phyloP scores from a whole-genome alignment of 2,329 filamentous ascomycete genomes.

The Epichloe hybrida region DNA sequence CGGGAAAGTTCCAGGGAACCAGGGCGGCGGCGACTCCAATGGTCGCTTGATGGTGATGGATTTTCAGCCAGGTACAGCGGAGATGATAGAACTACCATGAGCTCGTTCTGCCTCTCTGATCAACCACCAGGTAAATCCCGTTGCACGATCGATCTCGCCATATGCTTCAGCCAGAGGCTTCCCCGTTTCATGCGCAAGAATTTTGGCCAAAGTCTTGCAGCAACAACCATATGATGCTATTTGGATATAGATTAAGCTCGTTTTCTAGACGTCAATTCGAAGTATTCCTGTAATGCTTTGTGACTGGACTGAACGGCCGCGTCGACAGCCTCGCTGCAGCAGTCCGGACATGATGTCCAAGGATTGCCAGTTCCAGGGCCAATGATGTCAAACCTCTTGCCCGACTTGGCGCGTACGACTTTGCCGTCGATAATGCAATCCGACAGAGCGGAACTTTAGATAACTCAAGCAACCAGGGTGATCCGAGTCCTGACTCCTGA shows the following conservation, averaged over 20 bases:
- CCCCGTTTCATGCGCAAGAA: neutral
- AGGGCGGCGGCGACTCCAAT: slow-evolving; percentile 22
- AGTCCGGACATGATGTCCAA: slow-evolving; percentile 38
- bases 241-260: slow-evolving; percentile 21
- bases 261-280: slow-evolving; percentile 21
- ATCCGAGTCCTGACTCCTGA: too few species aligned
- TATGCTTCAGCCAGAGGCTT: slow-evolving; percentile 37
- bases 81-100: slow-evolving; percentile 45
- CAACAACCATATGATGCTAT: slow-evolving; percentile 24
- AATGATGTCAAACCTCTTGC: slow-evolving; percentile 35
- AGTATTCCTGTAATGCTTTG: slow-evolving; percentile 24
- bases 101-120: slow-evolving; percentile 31
- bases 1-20: slow-evolving; percentile 45
- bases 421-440: slow-evolving; percentile 37
- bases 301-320: slow-evolving; percentile 22
- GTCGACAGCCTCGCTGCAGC: slow-evolving; percentile 26
- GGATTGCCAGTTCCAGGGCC: slow-evolving; percentile 37
- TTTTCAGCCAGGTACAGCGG: slow-evolving; percentile 47
- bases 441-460: slow-evolving; percentile 26
- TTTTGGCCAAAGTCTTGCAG: slow-evolving; percentile 9
- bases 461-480: too few species aligned
- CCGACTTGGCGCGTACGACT: slow-evolving; percentile 30
- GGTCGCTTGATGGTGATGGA: slow-evolving; percentile 54
- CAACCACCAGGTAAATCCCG: slow-evolving; percentile 43
- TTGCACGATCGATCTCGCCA: slow-evolving; percentile 42